Evolutionary conservation across 768 basidiomycete species (phyloP), one percentile per base, ranked within the genome.

Genomic region (Pholiota molesta): DNA sequence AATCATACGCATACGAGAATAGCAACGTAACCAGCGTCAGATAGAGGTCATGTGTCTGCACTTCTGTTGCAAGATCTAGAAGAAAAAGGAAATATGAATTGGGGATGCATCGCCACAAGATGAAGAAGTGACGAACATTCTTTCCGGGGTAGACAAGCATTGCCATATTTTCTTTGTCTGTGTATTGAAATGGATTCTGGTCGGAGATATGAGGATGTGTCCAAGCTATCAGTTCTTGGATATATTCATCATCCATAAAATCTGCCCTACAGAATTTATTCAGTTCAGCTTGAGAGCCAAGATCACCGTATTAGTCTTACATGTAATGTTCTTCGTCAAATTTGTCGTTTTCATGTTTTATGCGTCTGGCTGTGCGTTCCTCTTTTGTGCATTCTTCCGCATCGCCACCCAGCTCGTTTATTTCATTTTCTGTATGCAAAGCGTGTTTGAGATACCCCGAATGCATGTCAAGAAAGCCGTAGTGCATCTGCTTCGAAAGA

Each of bases 281-380:
- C 35, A 61, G 28, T 55, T 49, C 54, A 42, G 3, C 45, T 14
- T 21, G 7, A 28, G 40, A 55, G 23, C 19, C 45, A 29, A 21
- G 44, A 52, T 49, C 40, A 23, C 47, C 19, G 35, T 16, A 31
- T 19, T 44, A 23, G 14, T 59, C 85, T 57, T 73, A 93, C 93
- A 93, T 88, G 71, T 94, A 95, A 75, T 94, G 80, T 67, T 94
- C 92, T 68, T 86, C 87, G 66, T 94, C 88, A 83, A 88, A 95
- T 74, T 93, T 94, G 31, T 82, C 78, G 40, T 94, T 79, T 71
- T 94, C 93, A 63, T 86, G 87, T 58, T 75, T 72, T 11, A 85
- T 65, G 52, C 92, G 83, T 61, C 77, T 78, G 44, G 62, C 66
- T 29, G 86, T 80, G 39, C 92, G 82, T 64, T 89, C 86, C 3